Evolutionary conservation across 2,329 filamentous ascomycete species (phyloP).

Genomic region (Arthrobotrys iridis): DNA sequence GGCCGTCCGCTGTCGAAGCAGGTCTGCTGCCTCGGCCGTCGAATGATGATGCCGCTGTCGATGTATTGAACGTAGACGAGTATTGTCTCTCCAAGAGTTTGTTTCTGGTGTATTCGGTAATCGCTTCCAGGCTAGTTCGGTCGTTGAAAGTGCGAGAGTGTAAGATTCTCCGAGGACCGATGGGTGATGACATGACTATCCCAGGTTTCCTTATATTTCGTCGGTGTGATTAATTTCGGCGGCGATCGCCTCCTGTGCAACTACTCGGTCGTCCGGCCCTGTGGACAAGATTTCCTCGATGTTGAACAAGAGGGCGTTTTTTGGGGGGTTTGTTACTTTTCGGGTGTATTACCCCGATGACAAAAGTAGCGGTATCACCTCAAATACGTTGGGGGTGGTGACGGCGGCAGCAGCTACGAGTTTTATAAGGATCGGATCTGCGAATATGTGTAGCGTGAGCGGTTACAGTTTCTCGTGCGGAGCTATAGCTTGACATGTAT

Average conservation of each 20-base stretch:
- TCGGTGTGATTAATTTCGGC: neutral
- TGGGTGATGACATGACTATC: conserved; percentile 51
- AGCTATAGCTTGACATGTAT: conserved; percentile 34
- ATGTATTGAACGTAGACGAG: conserved; percentile 19
- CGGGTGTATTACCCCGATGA: neutral
- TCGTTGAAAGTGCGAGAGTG: conserved; percentile 51
- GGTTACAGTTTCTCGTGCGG: neutral
- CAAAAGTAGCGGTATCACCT: conserved; percentile 8
- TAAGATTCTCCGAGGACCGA: conserved; percentile 51
- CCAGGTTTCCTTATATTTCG: neutral
- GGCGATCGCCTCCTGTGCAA: neutral
- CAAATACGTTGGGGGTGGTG: neutral
- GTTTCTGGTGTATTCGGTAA: conserved; percentile 46
- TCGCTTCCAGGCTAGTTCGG: conserved; percentile 47
- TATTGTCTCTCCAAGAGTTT: conserved; percentile 38
- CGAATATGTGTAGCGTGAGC: conserved; percentile 9
- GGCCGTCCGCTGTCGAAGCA: conserved; percentile 28
- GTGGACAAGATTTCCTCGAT: conserved; percentile 12
- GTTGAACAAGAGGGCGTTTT: conserved; percentile 13
- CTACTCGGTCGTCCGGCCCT: conserved; percentile 3
- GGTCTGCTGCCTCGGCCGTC: conserved; percentile 41
- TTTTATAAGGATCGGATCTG: conserved; percentile 11
- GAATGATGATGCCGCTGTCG: conserved; percentile 35
- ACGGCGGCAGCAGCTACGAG: neutral
- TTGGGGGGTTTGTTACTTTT: neutral